Evolutionary conservation across 2,329 filamentous ascomycete genomes (phyloP), one percentile per base, ranked within the genome.

Genomic region (Neofusicoccum cordaticola): DNA sequence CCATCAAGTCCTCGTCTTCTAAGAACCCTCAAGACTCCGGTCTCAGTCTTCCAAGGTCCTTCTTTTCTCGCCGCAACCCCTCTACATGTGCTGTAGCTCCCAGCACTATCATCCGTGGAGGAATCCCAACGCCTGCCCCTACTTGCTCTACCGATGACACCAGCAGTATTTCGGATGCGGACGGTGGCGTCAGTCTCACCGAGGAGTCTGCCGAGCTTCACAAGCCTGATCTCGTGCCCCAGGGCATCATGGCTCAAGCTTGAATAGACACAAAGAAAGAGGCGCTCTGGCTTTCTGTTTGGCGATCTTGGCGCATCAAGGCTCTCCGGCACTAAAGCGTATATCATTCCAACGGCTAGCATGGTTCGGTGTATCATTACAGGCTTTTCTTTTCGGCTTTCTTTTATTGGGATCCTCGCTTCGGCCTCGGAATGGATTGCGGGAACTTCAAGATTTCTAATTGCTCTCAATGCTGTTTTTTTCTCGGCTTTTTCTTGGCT

Each of bases 161-260:
- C 15, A 41, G 31, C 31, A 63, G 48, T n/a, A 13, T 39, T 41
- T 19, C 19, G 17, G 61, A 63, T 5, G 44, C 45, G 6, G 52
- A 58, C 3, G 79, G 81, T 15, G 85, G 85, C 1, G 77, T 88
- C 4, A 84, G 85, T 1, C 71, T 88, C 31, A 82, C 82, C 2
- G 85, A 88, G 70, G 85, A 87, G 71, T 83, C 81, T 48, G 80
- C 85, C 15, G 80, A 81, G 66, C 74, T 79, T 37, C 80, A 82
- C 47, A 73, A 72, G 9, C 78, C 78, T 1, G 77, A 80, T 61
- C 69, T 78, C 37, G n/a, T 47, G 6, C 22, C 42, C 7, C 56
- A 47, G 17, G 9, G 31, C 9, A 35, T 39, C 31, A 67, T 73
- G n/a, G 68, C 69, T 12, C 66, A 68, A 52, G 66, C 39, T 44